Base-by-base conservation (phyloP, 257 asterid species). In the Ilex aquifolium region DNA sequence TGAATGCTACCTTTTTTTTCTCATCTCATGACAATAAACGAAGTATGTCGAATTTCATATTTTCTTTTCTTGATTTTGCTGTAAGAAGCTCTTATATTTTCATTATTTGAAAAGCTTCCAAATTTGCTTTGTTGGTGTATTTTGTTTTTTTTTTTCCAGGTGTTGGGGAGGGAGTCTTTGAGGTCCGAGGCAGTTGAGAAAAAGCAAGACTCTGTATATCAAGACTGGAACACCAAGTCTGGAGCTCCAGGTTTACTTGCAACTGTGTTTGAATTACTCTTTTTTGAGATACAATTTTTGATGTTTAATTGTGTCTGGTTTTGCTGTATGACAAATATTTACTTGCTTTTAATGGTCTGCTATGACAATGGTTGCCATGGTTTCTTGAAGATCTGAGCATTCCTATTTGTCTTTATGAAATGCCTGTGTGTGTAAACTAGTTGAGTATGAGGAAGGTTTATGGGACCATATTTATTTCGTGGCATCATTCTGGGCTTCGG, bases 171-270 rank as follows among this genome's bases (percentile, higher is more conserved):
- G 51, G 91, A 72, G 29, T 59, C 75, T 4, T 14, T 57, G 62
- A 77, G 64, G 39, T 72, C 75, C 0, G 74, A 64, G 12, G 74
- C 62, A 36, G 59, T 59, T 32, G 80, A 70, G 66, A 76, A 73
- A 80, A 87, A 82, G 76, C 74, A 65, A 62, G 83, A 64, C 53
- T 46, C 79, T 36, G 77, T 67, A 17, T 76, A 65, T 71, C 83
- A 68, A 42, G 70, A 62, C 30, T 71, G 81, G 82, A 77, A 50
- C 73, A 55, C 83, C 52, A 83, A 84, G 70, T 50, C 59, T 72
- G 80, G 81, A 50, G 27, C 61, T 57, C 46, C 85, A 67, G 93
- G 96, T 84, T 65, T 31, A 15, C 31, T 53, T 9, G 5, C 3
- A 14, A 46, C 21, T 21, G 57, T 6, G n/a, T 7, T 53, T 11